phyloP scores from a whole-genome alignment of 1,284 basidiomycete genomes.

The Rhodofomes roseus region DNA sequence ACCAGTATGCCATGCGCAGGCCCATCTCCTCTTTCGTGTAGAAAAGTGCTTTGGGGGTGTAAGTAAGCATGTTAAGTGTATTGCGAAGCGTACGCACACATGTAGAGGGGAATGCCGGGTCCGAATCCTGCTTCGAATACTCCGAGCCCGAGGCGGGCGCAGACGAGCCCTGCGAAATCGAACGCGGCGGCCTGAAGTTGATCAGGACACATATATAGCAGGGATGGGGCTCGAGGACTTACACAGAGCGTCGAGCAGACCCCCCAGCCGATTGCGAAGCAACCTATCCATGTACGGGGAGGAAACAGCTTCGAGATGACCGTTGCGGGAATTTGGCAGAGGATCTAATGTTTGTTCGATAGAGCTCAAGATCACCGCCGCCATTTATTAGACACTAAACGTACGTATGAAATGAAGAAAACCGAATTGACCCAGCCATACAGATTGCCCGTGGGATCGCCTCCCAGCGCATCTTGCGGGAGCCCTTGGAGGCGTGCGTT shows the following conservation, averaged over 20 bases:
- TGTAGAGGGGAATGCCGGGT: slow-evolving; percentile 70
- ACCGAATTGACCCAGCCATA: slow-evolving; percentile 75
- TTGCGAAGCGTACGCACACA: slow-evolving; percentile 43
- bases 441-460: slow-evolving; percentile 60
- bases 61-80: neutral
- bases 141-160: slow-evolving; percentile 60
- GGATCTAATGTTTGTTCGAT: no score
- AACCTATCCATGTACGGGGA: slow-evolving; percentile 64
- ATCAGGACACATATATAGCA: neutral
- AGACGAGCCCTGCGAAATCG: slow-evolving; percentile 53
- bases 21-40: slow-evolving; percentile 75
- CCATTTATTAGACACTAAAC: slow-evolving; percentile 17
- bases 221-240: slow-evolving; percentile 10
- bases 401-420: slow-evolving; percentile 74
- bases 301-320: slow-evolving; percentile 63
- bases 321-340: slow-evolving; percentile 68
- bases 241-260: slow-evolving; percentile 69
- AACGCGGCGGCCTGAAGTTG: slow-evolving; percentile 49
- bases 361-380: no score
- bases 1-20: slow-evolving; percentile 72
- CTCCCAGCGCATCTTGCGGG: slow-evolving; percentile 56
- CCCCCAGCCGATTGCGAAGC: slow-evolving; percentile 68
- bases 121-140: slow-evolving; percentile 73
- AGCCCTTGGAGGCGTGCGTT: slow-evolving; percentile 74
- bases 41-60: slow-evolving; percentile 51